Conservation (phyloP, 2,329 filamentous ascomycete species). For the Pyrenophora seminiperda region DNA sequence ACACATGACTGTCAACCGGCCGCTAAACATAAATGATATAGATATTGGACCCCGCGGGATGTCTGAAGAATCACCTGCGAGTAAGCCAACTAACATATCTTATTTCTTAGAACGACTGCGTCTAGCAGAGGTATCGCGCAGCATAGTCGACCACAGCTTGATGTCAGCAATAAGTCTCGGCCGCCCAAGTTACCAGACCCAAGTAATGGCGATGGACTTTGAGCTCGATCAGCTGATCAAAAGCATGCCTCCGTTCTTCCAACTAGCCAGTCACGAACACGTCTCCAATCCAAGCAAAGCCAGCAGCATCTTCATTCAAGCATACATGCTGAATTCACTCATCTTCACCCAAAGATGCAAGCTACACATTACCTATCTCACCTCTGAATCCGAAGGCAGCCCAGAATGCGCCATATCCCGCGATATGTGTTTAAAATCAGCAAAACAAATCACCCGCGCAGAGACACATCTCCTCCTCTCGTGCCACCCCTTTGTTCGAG, state of each 20-base stretch:
- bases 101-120: slow-evolving; percentile 47
- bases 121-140: slow-evolving; percentile 46
- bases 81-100: slow-evolving; percentile 47
- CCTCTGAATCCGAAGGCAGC: background rate
- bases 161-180: background rate
- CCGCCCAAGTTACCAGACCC: accelerated
- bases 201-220: background rate
- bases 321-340: slow-evolving; percentile 45
- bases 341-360: slow-evolving; percentile 46
- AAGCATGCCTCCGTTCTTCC: background rate
- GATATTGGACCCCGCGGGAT: background rate
- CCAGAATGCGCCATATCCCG: background rate
- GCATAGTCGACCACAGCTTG: slow-evolving; percentile 39
- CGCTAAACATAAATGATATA: background rate
- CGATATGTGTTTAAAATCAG: background rate
- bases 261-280: background rate
- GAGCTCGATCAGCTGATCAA: background rate
- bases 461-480: background rate
- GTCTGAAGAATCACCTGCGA: background rate
- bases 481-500: background rate
- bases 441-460: background rate
- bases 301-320: slow-evolving; percentile 34
- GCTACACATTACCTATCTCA: slow-evolving; percentile 39
- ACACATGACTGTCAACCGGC: background rate
- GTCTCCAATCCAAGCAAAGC: background rate